Evolutionary conservation across 2,329 filamentous ascomycete genomes (phyloP).

Genomic region (Fusarium sp.): DNA sequence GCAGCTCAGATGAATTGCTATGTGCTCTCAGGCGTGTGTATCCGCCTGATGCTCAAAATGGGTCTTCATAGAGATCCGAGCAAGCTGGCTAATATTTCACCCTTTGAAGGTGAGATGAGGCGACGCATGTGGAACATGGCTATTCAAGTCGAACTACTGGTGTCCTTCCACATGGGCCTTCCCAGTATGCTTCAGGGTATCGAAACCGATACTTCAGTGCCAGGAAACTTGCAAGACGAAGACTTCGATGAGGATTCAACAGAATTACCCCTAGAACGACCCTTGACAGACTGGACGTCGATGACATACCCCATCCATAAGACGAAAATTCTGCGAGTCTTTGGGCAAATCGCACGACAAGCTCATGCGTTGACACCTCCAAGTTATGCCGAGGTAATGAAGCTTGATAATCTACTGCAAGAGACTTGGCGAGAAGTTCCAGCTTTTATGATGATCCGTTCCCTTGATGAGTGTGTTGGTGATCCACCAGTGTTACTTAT

Average conservation of each 20-base stretch:
- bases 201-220: constrained; percentile 71
- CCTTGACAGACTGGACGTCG: constrained; percentile 68
- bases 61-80: constrained; percentile 67
- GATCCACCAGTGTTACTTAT: constrained; percentile 60
- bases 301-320: constrained; percentile 67
- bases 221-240: constrained; percentile 72
- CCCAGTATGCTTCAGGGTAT: constrained; percentile 73
- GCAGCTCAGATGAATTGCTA: constrained; percentile 66
- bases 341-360: constrained; percentile 62
- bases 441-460: constrained; percentile 59
- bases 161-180: constrained; percentile 75
- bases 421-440: constrained; percentile 60
- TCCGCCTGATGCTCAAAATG: constrained; percentile 69
- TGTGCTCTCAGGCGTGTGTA: constrained; percentile 60
- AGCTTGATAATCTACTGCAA: constrained; percentile 59
- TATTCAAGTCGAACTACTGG: constrained; percentile 70
- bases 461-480: constrained; percentile 61
- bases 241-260: constrained; percentile 69
- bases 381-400: constrained; percentile 61
- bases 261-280: constrained; percentile 66
- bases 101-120: constrained; percentile 66
- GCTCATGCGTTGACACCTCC: constrained; percentile 62
- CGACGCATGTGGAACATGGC: constrained; percentile 65
- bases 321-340: constrained; percentile 58
- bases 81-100: constrained; percentile 61